Evolutionary conservation across 2,329 filamentous ascomycete species (phyloP), one percentile per base, ranked within the genome.

Genomic region (Arthrobotrys entomopaga): DNA sequence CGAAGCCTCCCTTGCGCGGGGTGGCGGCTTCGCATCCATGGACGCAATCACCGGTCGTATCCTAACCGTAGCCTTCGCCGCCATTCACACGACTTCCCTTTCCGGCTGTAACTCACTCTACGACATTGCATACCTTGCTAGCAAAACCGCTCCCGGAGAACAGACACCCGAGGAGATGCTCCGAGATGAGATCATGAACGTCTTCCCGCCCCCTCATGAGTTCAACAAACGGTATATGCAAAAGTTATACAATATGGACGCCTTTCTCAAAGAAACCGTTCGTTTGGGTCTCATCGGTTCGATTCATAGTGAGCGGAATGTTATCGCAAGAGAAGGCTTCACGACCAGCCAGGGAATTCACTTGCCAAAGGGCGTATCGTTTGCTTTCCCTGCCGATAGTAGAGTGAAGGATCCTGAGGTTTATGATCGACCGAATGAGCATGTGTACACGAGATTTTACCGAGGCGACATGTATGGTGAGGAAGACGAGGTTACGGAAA

Each of bases 221-320:
- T 74, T 74, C 26, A 70, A 75, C 26, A 75, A 70, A 56, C 64
- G 71, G 10, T 70, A 65, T 15, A 69, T 75, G 71, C 71, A 75
- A 29, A 22, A 40, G n/a, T 29, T 75, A 7, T 65, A 69, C 40
- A 75, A 75, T 34, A 57, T 70, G 58, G 71, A 75, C 20, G 71
- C 71, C 1, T 75, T 75, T 26, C 53, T 75, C 15, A 75, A 75
- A 26, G 71, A 75, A 42, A 65, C 71, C 0, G 58, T 61, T 16
- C 64, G 71, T 15, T 19, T 75, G 7, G 26, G 29, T 3, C 58
- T 75, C 16, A 38, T 64, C 24, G 71, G 71, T 11, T 46, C 71
- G 3, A 67, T 69, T 19, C 64, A 69, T 22, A 53, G 49, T 3
- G 71, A 69, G 20, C 58, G 71, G 10, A 58, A 63, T 26, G 71